Percentiles rank a stretch among this genome's conserved stretches.
These are phyloP conservation scores for Endoconidiophora polonica DNA, from an alignment of 2,329 filamentous ascomycete genomes.

Conservation along the genomic window DNA sequence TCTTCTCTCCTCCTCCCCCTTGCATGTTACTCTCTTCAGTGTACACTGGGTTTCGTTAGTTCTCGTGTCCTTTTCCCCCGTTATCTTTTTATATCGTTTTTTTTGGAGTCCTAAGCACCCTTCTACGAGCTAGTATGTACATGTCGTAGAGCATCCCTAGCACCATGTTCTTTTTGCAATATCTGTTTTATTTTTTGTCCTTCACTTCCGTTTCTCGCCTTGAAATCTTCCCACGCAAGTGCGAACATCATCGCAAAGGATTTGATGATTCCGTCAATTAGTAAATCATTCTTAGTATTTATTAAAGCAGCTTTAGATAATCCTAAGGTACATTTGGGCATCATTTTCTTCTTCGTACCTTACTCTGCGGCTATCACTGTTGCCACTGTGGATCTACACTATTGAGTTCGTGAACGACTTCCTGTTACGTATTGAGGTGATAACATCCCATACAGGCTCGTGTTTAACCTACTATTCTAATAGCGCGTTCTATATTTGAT, in stretches of 20 bases:
- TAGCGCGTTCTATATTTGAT: too few species aligned
- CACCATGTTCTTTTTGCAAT: too few species aligned
- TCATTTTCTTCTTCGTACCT: neutral
- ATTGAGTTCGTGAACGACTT: too few species aligned
- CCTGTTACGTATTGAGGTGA: too few species aligned
- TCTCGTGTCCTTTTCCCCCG: too few species aligned
- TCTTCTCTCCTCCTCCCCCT: neutral
- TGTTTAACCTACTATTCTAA: too few species aligned
- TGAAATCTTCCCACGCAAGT: neutral
- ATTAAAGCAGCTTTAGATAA: neutral
- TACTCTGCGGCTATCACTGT: too few species aligned
- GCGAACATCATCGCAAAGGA: neutral
- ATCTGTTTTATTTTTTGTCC: neutral
- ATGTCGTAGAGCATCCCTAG: too few species aligned
- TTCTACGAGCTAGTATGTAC: neutral
- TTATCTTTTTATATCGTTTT: neutral
- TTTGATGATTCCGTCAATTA: neutral
- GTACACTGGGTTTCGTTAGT: slow-evolving; percentile 1
- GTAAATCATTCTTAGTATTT: neutral
- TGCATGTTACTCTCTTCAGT: neutral
- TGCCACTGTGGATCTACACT: too few species aligned
- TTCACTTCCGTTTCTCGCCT: neutral
- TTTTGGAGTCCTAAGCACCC: slow-evolving; percentile 7
- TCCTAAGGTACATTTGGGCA: neutral
- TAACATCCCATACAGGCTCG: too few species aligned